Conservation (phyloP, 345 rosid species). For the Atalantia buxifolia region DNA sequence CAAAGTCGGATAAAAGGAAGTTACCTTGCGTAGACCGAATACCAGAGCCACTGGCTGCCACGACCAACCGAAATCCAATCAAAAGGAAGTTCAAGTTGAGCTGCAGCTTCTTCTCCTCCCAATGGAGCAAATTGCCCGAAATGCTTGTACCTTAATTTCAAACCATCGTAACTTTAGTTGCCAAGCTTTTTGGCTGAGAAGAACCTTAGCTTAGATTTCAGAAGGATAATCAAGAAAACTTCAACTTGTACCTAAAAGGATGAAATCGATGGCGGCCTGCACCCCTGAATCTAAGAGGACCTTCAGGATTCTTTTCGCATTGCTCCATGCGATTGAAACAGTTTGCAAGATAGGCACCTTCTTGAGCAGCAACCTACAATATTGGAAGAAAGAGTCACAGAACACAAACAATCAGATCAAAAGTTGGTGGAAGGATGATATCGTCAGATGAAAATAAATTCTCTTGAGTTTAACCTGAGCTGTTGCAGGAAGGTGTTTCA, state of each 20-base stretch:
- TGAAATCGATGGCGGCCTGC: conserved; percentile 59
- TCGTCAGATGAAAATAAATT: not conserved
- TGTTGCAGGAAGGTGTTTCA: conserved; percentile 82
- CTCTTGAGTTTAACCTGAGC: conserved; percentile 53
- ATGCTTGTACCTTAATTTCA: conserved; percentile 53
- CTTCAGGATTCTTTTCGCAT: conserved; percentile 66
- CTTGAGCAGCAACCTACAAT: conserved; percentile 61
- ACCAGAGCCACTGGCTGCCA: conserved; percentile 85
- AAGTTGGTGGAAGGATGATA: not conserved
- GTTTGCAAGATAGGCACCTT: conserved; percentile 73
- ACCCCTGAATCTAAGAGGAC: conserved; percentile 75
- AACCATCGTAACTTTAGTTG: not conserved
- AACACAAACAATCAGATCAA: not conserved
- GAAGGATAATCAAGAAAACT: not conserved
- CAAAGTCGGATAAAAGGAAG: too few species aligned
- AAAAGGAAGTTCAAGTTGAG: conserved; percentile 74
- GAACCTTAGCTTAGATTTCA: not conserved
- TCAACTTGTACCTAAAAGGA: conserved; percentile 56
- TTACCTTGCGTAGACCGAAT: conserved; percentile 78
- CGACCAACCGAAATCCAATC: conserved; percentile 81
- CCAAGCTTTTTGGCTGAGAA: not conserved
- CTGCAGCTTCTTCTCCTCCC: conserved; percentile 92
- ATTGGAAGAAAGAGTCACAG: not conserved
- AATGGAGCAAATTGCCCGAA: conserved; percentile 81
- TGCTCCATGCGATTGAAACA: conserved; percentile 73